Evolutionary conservation across 2,329 filamentous ascomycete genomes (phyloP), one percentile per base, ranked within the genome.

Genomic region (Cephalotrichum gorgonifer): DNA sequence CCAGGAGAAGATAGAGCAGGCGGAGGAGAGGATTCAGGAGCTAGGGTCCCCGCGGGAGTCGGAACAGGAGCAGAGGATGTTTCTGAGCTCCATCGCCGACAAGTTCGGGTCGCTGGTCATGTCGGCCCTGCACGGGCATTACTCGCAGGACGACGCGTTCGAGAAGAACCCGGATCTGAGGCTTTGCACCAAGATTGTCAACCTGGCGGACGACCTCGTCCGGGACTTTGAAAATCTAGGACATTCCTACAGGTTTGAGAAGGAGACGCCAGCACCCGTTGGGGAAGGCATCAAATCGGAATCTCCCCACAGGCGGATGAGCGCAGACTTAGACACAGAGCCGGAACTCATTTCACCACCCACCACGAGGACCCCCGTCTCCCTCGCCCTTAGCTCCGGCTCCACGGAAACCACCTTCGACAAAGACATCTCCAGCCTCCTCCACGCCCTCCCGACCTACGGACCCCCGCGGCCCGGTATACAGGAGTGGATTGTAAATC

Each of bases 171-270:
- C 20, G 5, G 43, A 47, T 3, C 45, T 58, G 25, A 55, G 56
- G 6, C 53, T 60, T 11, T 53, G 58, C 14, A 60, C 58, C 1
- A 25, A 41, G 1, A 49, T 60, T 0, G 49, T 57, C 9, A 55
- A 60, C 26, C 48, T 54, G 0, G 52, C 51, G 5, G 53, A 56
- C 5, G 35, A 48, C 0, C 58, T 60, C 47, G 49, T 28, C 8
- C 3, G 25, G 0, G 25, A 45, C 1, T 55, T 59, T 17, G 15
- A 26, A 8, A 1, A 8, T 0, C 43, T 12, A 1, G 55, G 53
- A 1, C 58, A 59, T 31, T 50, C 51, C 1, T 54, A 54, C 14
- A 3, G 50, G 15, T 59, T 59, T 31, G 41, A 27, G 17, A 22
- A 20, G 9, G 17, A 22, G 35, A 20, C 20, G 17, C 17, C 20